Evolutionary conservation across 352 stramenopile genomes (phyloP), one percentile per base, ranked within the genome.

Genomic region (Phytophthora gonapodyides): DNA sequence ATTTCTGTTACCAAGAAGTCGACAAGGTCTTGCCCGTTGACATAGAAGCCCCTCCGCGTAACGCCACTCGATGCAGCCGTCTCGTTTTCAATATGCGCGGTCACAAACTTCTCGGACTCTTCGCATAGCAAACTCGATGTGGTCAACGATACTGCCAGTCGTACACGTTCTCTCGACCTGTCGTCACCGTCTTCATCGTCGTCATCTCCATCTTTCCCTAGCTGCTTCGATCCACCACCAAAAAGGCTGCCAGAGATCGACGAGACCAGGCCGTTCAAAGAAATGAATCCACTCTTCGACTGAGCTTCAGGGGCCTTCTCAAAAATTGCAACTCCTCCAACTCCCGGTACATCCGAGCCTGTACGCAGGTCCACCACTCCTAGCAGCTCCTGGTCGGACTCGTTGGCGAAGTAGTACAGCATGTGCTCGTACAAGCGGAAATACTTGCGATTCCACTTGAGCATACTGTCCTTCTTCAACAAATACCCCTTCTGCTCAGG

Each of bases 391-490:
- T 95, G 84, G 37, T 96, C 88, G 0, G 75, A 80, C 57, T 95
- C 84, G n/a, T 77, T 90, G 15, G 80, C 75, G 50, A 96, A 96
- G 62, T 95, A 96, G 71, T 94, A 96, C 27, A 96, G 54, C 83
- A 94, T 94, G 58, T 91, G 78, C 42, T 93, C 84, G 52, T 93
- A 93, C 47, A 96, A 57, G 7, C 88, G 82, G 51, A 96, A 96
- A 57, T 95, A 96, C 54, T 88, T 87, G 54, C 91, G 88, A 63
- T 90, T 91, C 88, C 88, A 96, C 74, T 95, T 94, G 33, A 96
- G 80, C 63, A 93, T 72, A 42, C 88, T 94, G 71, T 96, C 88
- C 40, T 95, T 96, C 61, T 93, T 93, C 9, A 93, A 64, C 50
- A 96, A 37, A 35, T 87, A 91, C 16, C 86, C 88, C 45, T 93